Evolutionary conservation across 805 yeast genomes (phyloP).

Genomic region (Starmerella bacillaris): DNA sequence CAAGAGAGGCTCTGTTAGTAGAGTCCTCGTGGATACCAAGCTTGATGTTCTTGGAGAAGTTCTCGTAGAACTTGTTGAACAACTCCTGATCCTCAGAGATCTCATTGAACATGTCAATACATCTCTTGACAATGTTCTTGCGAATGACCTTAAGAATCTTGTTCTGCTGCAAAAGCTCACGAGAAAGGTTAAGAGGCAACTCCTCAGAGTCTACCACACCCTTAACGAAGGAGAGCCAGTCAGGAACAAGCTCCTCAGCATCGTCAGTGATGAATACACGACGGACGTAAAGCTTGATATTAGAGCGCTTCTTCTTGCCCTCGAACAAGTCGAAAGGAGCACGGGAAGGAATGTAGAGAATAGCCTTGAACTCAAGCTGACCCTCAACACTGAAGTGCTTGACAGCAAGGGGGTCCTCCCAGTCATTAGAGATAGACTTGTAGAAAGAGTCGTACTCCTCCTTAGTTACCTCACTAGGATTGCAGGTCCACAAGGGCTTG

Average conservation of each 20-base stretch:
- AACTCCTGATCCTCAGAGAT: conserved; percentile 98
- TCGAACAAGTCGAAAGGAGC: conserved; percentile 98
- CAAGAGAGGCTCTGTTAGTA: conserved; percentile 88
- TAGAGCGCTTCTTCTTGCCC: conserved; percentile 96
- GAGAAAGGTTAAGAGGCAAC: conserved; percentile 96
- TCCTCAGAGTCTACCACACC: conserved; percentile 99
- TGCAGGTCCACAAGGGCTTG: conserved; percentile 98
- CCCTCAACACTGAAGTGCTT: conserved; percentile 99
- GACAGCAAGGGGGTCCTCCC: conserved; percentile 99
- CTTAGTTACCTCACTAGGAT: conserved; percentile 91
- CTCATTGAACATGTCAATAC: conserved; percentile 96
- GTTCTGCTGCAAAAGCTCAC: conserved; percentile 99
- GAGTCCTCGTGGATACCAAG: conserved; percentile 98
- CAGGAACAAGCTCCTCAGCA: conserved; percentile 98
- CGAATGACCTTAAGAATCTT: conserved; percentile 97
- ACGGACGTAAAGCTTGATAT: conserved; percentile 96
- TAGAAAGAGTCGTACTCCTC: conserved; percentile 98
- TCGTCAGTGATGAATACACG: conserved; percentile 99
- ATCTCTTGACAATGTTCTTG: conserved; percentile 97
- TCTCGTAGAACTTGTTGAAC: conserved; percentile 95
- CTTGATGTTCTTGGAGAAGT: conserved; percentile 94
- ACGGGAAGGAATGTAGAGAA: conserved; percentile 92
- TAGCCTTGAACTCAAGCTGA: conserved; percentile 98
- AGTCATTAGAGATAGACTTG: conserved; percentile 97
- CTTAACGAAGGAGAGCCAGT: conserved; percentile 90